A percentile compares a stretch with the other conserved stretches of the same genome.
Conservation (phyloP, 2,329 filamentous ascomycete genomes). For the Myrmaecium sp. region DNA sequence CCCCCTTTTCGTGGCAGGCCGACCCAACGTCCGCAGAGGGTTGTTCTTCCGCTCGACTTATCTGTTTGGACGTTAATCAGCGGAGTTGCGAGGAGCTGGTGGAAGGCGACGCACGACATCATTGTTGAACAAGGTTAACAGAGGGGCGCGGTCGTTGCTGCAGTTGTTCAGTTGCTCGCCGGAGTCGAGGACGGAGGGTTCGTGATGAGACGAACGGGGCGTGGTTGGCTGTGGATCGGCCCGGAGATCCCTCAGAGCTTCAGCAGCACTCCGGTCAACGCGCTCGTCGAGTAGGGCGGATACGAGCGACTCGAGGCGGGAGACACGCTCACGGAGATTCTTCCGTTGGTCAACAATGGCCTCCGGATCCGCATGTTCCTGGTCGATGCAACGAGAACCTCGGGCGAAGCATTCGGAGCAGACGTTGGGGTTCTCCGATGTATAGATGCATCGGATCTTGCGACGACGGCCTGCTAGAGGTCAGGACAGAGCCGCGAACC, state of each 20-base stretch:
- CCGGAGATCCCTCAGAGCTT: conserved; percentile 7
- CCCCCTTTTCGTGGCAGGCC: no score
- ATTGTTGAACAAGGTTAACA: conserved; percentile 4
- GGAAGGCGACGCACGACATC: conserved; percentile 3
- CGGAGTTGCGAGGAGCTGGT: background rate
- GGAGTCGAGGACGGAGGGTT: no score
- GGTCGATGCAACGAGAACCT: conserved; percentile 27
- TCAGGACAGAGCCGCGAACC: conserved; percentile 9
- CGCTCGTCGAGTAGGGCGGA: conserved; percentile 16
- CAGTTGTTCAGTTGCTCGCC: no score
- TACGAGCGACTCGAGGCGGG: conserved; percentile 23
- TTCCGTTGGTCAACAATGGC: conserved; percentile 24
- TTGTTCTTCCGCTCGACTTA: conserved; percentile 2
- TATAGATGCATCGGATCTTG: conserved; percentile 32
- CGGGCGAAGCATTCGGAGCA: conserved; percentile 31
- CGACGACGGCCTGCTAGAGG: conserved; percentile 25
- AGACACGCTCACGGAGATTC: conserved; percentile 25
- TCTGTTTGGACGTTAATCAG: conserved; percentile 2
- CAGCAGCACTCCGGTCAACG: conserved; percentile 13
- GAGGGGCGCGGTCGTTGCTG: background rate
- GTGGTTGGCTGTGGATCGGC: conserved; percentile 1
- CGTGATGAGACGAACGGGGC: conserved; percentile 1
- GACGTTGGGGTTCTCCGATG: conserved; percentile 19
- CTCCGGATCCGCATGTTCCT: conserved; percentile 24
- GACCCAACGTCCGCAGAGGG: no score